Conservation (phyloP, 345 rosid species). For the Rhizophora mangle region DNA sequence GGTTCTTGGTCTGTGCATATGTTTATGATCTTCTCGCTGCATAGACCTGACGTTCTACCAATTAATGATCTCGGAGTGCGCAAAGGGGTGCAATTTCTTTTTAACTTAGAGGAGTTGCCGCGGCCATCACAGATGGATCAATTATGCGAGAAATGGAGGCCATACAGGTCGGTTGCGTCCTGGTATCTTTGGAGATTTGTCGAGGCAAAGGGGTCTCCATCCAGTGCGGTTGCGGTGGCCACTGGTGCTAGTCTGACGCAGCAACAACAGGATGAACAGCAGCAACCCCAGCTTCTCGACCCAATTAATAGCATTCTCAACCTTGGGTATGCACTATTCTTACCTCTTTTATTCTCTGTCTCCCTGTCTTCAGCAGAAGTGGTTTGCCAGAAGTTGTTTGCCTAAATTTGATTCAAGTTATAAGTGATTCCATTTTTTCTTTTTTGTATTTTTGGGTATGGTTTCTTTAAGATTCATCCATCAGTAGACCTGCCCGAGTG, state of each 20-base stretch:
- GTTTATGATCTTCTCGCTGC: constrained; percentile 96
- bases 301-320: constrained; percentile 85
- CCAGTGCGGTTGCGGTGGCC: constrained; percentile 57
- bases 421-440: neutral
- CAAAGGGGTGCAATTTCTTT: constrained; percentile 84
- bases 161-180: constrained; percentile 87
- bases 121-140: constrained; percentile 94
- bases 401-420: neutral
- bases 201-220: constrained; percentile 66
- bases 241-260: constrained; percentile 48
- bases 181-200: constrained; percentile 91
- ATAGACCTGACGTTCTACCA: constrained; percentile 93
- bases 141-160: constrained; percentile 90
- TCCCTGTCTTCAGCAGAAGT: neutral
- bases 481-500: too few species aligned
- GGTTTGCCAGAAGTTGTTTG: neutral
- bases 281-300: constrained; percentile 69
- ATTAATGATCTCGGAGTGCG: constrained; percentile 83
- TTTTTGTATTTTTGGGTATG: neutral
- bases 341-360: neutral
- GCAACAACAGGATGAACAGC: constrained; percentile 52
- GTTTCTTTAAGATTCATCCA: neutral
- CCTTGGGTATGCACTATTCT: constrained; percentile 53
- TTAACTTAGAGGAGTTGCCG: constrained; percentile 73
- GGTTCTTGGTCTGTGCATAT: constrained; percentile 99